Base-by-base conservation (phyloP, 805 yeast genomes). In the Starmerella sirachaensis region DNA sequence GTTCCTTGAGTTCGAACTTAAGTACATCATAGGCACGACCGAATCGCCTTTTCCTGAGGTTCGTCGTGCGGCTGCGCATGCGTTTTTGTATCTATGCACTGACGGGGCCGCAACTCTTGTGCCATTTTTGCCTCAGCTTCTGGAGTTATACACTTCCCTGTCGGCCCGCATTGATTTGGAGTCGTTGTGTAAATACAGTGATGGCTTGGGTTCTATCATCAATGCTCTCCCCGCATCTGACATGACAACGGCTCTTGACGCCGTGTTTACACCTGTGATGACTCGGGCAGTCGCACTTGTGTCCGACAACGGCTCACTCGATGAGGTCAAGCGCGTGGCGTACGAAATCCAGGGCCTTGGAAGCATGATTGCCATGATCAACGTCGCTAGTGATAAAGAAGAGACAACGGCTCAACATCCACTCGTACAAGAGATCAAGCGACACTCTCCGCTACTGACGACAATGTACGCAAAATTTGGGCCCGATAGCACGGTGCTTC, bases 71-170 rank as follows among this genome's bases (percentile, higher is more conserved):
- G 83, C 96, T 0, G 78, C 96, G 0, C 86, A 82, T 58, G 93
- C 99, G 0, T 67, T 91, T 51, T 83, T 84, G 86, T 88, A 75
- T 55, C 83, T 91, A 53, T 86, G 96, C 61, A 80, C 82, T 53
- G 98, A 93, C 59, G 91, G 98, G 53, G 70, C 86, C 0, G 52
- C 57, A 10, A 63, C 75, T 12, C 62, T 91, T 48, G 70, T 75
- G 14, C 69, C 69, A 32, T 82, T 70, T 55, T 62, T 84, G 48
- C 83, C 75, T 38, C 93, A 84, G 56, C 65, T 91, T 40, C 74
- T 77, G 49, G 66, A 72, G 46, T 75, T 91, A 43, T 88, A 84
- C 59, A 70, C 71, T 35, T 66, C 65, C 41, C 65, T 78, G 20
- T 63, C 65, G 34, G 62, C 63, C 25, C 55, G 64, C 20, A 61